These are phyloP conservation scores for Neurospora terricola DNA, from an alignment of 495 filamentous ascomycete species.

Conservation along the genomic window DNA sequence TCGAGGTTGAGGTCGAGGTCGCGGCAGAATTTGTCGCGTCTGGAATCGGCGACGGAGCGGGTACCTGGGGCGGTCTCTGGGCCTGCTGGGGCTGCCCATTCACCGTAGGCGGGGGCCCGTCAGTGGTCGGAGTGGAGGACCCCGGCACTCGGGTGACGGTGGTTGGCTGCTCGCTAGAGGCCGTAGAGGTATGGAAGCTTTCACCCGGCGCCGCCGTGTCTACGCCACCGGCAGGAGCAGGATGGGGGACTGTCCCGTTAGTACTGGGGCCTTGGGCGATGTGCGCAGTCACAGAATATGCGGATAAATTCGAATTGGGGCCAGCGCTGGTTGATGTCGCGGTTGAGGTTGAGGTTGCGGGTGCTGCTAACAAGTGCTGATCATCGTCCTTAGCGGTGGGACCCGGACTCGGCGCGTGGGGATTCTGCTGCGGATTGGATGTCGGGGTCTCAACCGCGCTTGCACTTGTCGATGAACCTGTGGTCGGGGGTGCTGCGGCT, in stretches of 20 bases:
- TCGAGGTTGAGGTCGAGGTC: not conserved
- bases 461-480: not conserved
- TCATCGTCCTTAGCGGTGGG: not conserved
- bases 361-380: not conserved
- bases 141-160: not conserved
- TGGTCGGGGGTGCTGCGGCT: not conserved
- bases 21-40: not conserved
- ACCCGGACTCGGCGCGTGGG: not conserved
- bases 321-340: not conserved
- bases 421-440: not conserved
- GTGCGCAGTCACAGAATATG: not conserved
- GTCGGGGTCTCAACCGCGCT: not conserved
- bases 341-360: not conserved
- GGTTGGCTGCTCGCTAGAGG: not conserved
- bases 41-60: not conserved
- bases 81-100: not conserved
- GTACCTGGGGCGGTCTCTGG: not conserved
- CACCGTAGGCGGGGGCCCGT: not conserved
- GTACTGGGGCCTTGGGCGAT: not conserved
- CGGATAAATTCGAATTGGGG: not conserved
- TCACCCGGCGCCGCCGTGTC: not conserved
- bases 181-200: not conserved
- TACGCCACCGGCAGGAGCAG: not conserved
- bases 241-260: not conserved
- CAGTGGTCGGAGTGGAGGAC: not conserved